Evolutionary conservation across 345 rosid species (phyloP), one percentile per base, ranked within the genome.

Genomic region (Acer campestre): DNA sequence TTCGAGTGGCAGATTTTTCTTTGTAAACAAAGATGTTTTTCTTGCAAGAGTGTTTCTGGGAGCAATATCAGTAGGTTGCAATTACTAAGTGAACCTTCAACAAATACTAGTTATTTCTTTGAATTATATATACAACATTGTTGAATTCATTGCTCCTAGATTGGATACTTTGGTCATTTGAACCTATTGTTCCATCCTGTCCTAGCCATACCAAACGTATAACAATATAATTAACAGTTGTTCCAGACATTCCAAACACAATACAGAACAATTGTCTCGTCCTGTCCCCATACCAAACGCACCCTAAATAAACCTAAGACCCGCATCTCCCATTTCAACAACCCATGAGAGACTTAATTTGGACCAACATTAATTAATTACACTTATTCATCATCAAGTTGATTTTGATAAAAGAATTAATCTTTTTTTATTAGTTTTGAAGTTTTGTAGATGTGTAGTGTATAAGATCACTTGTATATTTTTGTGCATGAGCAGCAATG

Each of bases 1-100:
- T 51, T 29, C 9, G 49, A 35, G 65, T 75, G 69, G 59, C 22
- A 25, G 17, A 20, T 67, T 42, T 68, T 77, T 79, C 67, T 61
- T 42, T 61, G n/a, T 63, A 66, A 67, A 74, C 70, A 73, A 46
- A n/a, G 12, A 3, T 68, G 58, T 58, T 59, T 31, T 61, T 63
- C 42, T 44, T 67, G 48, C 48, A 44, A 44, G 10, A 44, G 10
- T 40, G 44, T 38, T 38, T 55, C 20, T 6, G 22, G 61, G 22
- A 55, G 61, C 20, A 17, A 55, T 56, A 56, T 56, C 17, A 17
- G 23, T 1, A 48, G 53, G 53, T 56, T 7, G 61, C 61, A 56
- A 16, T 56, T 56, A 10, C 61, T 56, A 16, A 16, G 22, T 56
- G n/a, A 55, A 56, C 61, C 22, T 56, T 56, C 22, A 16, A 56